phyloP scores from a whole-genome alignment of 2,329 filamentous ascomycete genomes.

The Neoscytalidium dimidiatum region DNA sequence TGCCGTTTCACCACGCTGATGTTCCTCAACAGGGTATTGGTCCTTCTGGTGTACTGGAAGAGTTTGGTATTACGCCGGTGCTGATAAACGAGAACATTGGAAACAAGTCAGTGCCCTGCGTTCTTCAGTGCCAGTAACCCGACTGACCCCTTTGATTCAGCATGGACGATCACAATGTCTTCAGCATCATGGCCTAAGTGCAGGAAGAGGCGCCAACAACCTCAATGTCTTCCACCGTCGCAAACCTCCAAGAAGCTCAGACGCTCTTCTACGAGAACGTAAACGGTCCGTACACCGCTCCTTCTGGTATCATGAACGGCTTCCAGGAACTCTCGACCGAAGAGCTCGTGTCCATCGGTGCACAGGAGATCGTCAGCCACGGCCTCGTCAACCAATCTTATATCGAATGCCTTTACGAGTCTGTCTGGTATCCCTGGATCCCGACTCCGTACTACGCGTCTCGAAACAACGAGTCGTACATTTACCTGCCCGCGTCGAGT shows the following conservation, averaged over 20 bases:
- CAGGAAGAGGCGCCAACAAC: constrained; percentile 28
- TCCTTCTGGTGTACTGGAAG: constrained; percentile 7
- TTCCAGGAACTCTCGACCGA: constrained; percentile 31
- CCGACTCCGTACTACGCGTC: constrained; percentile 25
- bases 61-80: constrained; percentile 23
- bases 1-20: constrained; percentile 17
- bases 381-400: constrained; percentile 28
- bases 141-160: constrained; percentile 1
- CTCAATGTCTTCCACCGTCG: constrained; percentile 27
- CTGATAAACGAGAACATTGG: constrained; percentile 37
- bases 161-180: constrained; percentile 28
- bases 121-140: not conserved
- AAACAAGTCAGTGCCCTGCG: constrained; percentile 25
- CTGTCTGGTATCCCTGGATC: constrained; percentile 27
- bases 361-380: constrained; percentile 24
- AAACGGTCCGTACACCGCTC: constrained; percentile 33
- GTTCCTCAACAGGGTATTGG: constrained; percentile 11
- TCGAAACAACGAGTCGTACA: constrained; percentile 33
- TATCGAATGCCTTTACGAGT: constrained; percentile 30
- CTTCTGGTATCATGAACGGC: constrained; percentile 34
- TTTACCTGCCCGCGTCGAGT: constrained; percentile 33
- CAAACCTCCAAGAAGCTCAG: constrained; percentile 30
- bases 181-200: constrained; percentile 32
- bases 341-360: constrained; percentile 25
- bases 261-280: constrained; percentile 30